Evolutionary conservation across 108 stramenopile species (phyloP).

Genomic region (Pseudonitzschia multiseries): DNA sequence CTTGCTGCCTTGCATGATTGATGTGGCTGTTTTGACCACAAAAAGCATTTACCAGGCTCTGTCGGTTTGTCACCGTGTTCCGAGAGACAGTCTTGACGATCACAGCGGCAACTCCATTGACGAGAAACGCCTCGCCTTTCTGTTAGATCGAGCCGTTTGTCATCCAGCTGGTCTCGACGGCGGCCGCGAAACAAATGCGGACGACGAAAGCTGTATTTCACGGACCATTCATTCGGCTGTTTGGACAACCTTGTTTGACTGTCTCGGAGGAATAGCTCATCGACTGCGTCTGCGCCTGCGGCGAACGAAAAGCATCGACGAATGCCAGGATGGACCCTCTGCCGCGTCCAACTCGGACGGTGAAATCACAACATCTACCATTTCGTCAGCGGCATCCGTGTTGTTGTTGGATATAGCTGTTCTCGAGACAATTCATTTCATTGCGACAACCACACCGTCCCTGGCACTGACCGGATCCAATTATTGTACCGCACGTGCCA

Average conservation of each 20-base stretch:
- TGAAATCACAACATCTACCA: background rate
- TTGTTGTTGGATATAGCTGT: slow-evolving; percentile 10
- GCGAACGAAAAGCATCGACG: background rate
- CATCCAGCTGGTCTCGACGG: background rate
- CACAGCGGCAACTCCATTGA: no score
- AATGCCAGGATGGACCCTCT: background rate
- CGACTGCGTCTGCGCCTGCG: slow-evolving; percentile 1
- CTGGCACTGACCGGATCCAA: slow-evolving; percentile 3
- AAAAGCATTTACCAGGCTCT: background rate
- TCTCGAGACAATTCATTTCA: slow-evolving; percentile 8
- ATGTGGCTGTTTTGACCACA: slow-evolving; percentile 7
- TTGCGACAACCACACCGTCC: slow-evolving; percentile 1
- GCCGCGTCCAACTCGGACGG: background rate
- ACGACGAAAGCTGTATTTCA: background rate
- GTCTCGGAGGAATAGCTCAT: slow-evolving; percentile 1
- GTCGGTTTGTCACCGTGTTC: background rate
- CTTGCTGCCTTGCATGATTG: slow-evolving; percentile 10
- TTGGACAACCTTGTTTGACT: slow-evolving; percentile 12
- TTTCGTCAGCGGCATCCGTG: background rate
- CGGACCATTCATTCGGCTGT: background rate
- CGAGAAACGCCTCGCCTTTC: slow-evolving; percentile 9
- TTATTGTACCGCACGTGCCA: slow-evolving; percentile 4
- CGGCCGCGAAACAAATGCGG: background rate
- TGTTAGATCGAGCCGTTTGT: slow-evolving; percentile 2
- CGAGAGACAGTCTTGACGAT: background rate